Conservation (phyloP, 306 rosid genomes). For the Prunus davidiana region DNA sequence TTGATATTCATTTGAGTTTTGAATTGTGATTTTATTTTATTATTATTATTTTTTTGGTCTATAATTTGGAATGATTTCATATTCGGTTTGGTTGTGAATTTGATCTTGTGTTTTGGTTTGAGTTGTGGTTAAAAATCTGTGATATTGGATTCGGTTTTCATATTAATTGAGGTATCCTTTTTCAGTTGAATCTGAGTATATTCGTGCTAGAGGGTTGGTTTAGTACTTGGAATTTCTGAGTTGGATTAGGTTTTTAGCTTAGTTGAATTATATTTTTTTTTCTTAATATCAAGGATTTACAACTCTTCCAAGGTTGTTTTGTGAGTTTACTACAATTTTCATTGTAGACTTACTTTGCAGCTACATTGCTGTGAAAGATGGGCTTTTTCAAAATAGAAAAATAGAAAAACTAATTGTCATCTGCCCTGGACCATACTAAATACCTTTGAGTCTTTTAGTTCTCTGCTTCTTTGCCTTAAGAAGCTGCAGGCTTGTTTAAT, state of each 20-base stretch:
- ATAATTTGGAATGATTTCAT: no score
- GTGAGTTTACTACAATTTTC: neutral
- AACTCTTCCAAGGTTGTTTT: neutral
- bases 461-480: neutral
- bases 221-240: neutral
- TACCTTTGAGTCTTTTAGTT: neutral
- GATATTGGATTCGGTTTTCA: no score
- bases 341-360: neutral
- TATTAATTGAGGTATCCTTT: no score
- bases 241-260: neutral
- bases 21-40: no score
- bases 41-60: no score
- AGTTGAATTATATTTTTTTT: neutral
- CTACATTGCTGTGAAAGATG: neutral
- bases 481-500: constrained; percentile 2
- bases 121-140: no score
- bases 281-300: neutral
- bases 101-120: no score
- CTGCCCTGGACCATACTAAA: neutral
- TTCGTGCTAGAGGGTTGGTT: neutral
- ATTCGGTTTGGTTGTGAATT: no score
- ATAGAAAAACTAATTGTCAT: neutral
- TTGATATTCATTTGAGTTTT: no score
- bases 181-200: no score
- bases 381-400: neutral